These are phyloP conservation scores for Pneumocystis sp. DNA, from an alignment of 1,139 yeast species.

Conservation along the genomic window DNA sequence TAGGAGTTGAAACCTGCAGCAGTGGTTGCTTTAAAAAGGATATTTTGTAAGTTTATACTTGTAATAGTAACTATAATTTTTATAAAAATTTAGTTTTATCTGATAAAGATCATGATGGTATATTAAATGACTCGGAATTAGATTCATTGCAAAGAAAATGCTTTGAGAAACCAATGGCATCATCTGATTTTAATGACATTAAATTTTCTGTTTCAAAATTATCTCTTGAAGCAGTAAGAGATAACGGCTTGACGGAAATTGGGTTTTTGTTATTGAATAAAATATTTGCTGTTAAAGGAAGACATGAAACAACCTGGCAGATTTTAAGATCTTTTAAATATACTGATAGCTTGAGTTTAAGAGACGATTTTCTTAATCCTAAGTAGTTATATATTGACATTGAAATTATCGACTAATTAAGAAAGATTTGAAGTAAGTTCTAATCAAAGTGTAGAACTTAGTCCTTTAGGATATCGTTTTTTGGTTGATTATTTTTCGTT, in stretches of 20 bases:
- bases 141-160: slow-evolving; percentile 56
- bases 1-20: slow-evolving; percentile 57
- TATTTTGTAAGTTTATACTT: slow-evolving; percentile 34
- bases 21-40: slow-evolving; percentile 56
- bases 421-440: slow-evolving; percentile 49
- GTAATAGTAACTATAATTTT: not conserved
- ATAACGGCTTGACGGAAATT: slow-evolving; percentile 47
- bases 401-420: slow-evolving; percentile 1
- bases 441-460: slow-evolving; percentile 70
- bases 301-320: slow-evolving; percentile 96
- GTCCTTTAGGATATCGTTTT: slow-evolving; percentile 87
- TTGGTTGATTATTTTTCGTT: slow-evolving; percentile 74
- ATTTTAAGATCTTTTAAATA: slow-evolving; percentile 74
- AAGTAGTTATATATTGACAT: slow-evolving; percentile 17
- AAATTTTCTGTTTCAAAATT: slow-evolving; percentile 24
- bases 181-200: slow-evolving; percentile 37
- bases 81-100: slow-evolving; percentile 32
- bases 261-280: slow-evolving; percentile 70
- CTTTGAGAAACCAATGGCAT: slow-evolving; percentile 46
- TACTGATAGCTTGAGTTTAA: slow-evolving; percentile 76
- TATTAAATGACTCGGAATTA: slow-evolving; percentile 54
- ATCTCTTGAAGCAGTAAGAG: slow-evolving; percentile 9
- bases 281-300: slow-evolving; percentile 71
- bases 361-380: slow-evolving; percentile 65
- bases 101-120: slow-evolving; percentile 85